Evolutionary conservation across 768 basidiomycete species (phyloP).

Genomic region (Podaxis sp.): DNA sequence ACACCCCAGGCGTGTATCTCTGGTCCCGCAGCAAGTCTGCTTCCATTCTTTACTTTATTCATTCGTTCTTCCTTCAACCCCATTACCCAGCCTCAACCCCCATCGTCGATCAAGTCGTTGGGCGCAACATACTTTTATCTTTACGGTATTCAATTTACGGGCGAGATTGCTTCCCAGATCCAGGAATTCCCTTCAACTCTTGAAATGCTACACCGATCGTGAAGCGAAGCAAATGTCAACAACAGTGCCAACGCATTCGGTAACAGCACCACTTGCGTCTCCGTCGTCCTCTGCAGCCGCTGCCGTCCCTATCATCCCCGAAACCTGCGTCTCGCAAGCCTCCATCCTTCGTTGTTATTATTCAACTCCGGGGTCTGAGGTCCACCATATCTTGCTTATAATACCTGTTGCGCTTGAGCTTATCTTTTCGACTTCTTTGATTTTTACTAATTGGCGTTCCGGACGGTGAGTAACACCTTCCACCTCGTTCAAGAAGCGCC

Average conservation of each 20-base stretch:
- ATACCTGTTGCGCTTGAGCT: conserved; percentile 65
- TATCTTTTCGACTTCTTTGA: conserved; percentile 52
- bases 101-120: conserved; percentile 2
- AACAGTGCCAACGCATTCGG: conserved; percentile 33
- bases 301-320: background rate
- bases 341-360: conserved; percentile 70
- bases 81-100: background rate
- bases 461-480: conserved; percentile 40
- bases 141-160: background rate
- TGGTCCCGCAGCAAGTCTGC: conserved; percentile 27
- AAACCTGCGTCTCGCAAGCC: conserved; percentile 68
- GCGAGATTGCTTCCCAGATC: background rate
- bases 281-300: background rate
- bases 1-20: conserved; percentile 20
- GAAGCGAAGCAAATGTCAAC: conserved; percentile 11
- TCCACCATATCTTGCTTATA: conserved; percentile 49
- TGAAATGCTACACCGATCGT: conserved; percentile 7
- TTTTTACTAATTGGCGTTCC: conserved; percentile 46
- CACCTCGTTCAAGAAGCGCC: background rate
- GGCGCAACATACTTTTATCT: background rate
- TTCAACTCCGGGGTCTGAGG: conserved; percentile 29
- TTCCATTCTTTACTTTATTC: conserved; percentile 25
- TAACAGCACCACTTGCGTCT: background rate
- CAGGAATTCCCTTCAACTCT: conserved; percentile 19
- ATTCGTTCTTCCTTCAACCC: conserved; percentile 6